These are phyloP conservation scores for Kwoniella pini DNA, from an alignment of 768 basidiomycete genomes.

Conservation along the genomic window DNA sequence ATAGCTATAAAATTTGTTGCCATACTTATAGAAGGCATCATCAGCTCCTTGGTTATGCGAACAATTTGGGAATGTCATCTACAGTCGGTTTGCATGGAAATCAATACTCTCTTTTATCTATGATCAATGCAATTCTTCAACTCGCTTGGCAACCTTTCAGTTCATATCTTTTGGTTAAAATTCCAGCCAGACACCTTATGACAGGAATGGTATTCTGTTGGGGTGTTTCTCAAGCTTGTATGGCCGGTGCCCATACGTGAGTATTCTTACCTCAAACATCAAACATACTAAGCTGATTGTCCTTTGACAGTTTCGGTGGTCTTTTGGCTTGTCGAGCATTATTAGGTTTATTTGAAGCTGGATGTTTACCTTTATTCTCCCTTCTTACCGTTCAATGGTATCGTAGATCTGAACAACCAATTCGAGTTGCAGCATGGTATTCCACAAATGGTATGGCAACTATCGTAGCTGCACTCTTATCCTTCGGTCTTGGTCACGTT, in stretches of 20 bases:
- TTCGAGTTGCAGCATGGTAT: conserved; percentile 45
- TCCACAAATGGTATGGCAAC: conserved; percentile 47
- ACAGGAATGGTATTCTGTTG: conserved; percentile 47
- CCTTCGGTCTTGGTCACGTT: conserved; percentile 48
- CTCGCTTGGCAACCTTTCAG: conserved; percentile 52
- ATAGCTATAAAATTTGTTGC: conserved; percentile 5
- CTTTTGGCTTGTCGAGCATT: conserved; percentile 49
- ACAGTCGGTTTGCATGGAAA: conserved; percentile 34
- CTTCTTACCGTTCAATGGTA: conserved; percentile 50
- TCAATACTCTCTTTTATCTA: conserved; percentile 40
- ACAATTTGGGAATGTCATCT: conserved; percentile 45
- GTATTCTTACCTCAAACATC: not conserved
- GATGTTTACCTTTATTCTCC: conserved; percentile 32
- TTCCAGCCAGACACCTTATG: conserved; percentile 46
- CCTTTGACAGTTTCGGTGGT: conserved; percentile 10
- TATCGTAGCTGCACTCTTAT: conserved; percentile 42
- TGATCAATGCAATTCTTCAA: conserved; percentile 49
- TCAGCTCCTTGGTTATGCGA: conserved; percentile 41
- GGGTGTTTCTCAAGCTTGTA: conserved; percentile 39
- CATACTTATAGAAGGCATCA: not conserved
- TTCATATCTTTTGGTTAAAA: conserved; percentile 48
- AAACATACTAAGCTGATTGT: not conserved
- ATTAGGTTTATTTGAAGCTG: conserved; percentile 52
- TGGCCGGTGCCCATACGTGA: conserved; percentile 35
- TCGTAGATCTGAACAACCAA: conserved; percentile 38